phyloP scores from a whole-genome alignment of 176 grass and related monocot species.

The Oryza meridionalis region DNA sequence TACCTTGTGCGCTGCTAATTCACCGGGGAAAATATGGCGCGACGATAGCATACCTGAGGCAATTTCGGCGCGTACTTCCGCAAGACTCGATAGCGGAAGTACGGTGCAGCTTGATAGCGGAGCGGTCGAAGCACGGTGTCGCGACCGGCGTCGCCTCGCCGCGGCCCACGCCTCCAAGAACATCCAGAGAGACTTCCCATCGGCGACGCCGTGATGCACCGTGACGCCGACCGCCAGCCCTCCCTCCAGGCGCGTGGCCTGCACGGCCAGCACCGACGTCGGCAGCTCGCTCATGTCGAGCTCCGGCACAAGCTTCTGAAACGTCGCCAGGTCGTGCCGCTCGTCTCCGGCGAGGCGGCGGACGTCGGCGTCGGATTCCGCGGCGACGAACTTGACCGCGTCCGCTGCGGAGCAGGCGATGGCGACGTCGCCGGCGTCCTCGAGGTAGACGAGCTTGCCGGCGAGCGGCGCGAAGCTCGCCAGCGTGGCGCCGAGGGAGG shows the following conservation, averaged over 20 bases:
- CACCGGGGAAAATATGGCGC: too few relatives aligned
- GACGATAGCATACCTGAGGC: conserved; percentile 11
- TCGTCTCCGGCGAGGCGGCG: conserved; percentile 35
- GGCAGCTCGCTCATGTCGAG: conserved; percentile 50
- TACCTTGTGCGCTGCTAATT: too few relatives aligned
- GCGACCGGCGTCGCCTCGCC: not conserved
- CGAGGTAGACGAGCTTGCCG: conserved; percentile 40
- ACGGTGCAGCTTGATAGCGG: conserved; percentile 10
- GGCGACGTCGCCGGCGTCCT: conserved; percentile 37
- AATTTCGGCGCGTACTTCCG: conserved; percentile 22
- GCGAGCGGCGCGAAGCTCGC: conserved; percentile 39
- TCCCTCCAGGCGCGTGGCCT: conserved; percentile 40
- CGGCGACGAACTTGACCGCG: conserved; percentile 45
- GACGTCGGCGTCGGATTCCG: conserved; percentile 46
- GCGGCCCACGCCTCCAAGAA: conserved; percentile 23
- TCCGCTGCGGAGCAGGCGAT: conserved; percentile 32
- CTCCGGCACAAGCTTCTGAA: conserved; percentile 44
- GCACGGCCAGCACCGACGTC: conserved; percentile 48
- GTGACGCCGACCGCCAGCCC: conserved; percentile 26
- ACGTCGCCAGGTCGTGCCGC: conserved; percentile 32
- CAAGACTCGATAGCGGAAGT: too few relatives aligned
- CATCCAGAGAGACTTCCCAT: conserved; percentile 40
- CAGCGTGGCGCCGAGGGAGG: conserved; percentile 39
- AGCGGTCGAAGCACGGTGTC: conserved; percentile 15
- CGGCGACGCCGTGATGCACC: conserved; percentile 32